A percentile compares a stretch with the other conserved stretches of the same genome.
Evolutionary conservation across 495 filamentous ascomycete genomes (phyloP).

Genomic region (Pyrenula massariospora): DNA sequence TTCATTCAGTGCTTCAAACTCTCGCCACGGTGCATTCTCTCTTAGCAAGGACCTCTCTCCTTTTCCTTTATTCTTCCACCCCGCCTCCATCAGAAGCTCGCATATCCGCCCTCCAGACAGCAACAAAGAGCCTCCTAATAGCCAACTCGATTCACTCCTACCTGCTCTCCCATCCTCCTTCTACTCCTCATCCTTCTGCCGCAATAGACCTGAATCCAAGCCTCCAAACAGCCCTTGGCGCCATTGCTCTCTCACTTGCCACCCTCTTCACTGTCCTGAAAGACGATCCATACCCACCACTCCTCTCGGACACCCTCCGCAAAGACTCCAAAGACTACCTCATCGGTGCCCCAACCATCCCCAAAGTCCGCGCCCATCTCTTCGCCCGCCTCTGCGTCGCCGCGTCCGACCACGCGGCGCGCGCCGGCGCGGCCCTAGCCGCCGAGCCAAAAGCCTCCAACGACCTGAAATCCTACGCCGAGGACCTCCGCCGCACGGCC

Average conservation of each 20-base stretch:
- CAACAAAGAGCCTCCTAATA: slow-evolving; percentile 66
- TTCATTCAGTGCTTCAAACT: slow-evolving; percentile 65
- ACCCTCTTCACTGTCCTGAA: slow-evolving; percentile 83
- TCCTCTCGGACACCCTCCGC: slow-evolving; percentile 64
- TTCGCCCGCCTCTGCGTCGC: slow-evolving; percentile 81
- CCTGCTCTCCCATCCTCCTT: slow-evolving; percentile 19
- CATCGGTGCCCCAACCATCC: slow-evolving; percentile 74
- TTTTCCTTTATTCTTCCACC: slow-evolving; percentile 42
- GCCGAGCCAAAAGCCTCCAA: slow-evolving; percentile 42
- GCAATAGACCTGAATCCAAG: slow-evolving; percentile 49
- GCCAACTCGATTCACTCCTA: slow-evolving; percentile 69
- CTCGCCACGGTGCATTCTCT: slow-evolving; percentile 62
- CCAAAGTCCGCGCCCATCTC: slow-evolving; percentile 75
- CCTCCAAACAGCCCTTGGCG: slow-evolving; percentile 57
- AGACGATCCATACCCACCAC: slow-evolving; percentile 81
- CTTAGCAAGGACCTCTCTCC: slow-evolving; percentile 49
- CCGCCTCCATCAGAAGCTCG: slow-evolving; percentile 50
- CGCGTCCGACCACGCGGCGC: slow-evolving; percentile 40
- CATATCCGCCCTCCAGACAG: slow-evolving; percentile 55
- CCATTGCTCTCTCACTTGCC: slow-evolving; percentile 72
- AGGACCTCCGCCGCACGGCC: slow-evolving; percentile 61
- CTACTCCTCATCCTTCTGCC: slow-evolving; percentile 13
- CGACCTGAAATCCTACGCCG: slow-evolving; percentile 54
- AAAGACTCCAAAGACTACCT: slow-evolving; percentile 82
- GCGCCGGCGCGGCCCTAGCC: slow-evolving; percentile 24